Evolutionary conservation across 306 rosid genomes (phyloP), one percentile per base, ranked within the genome.

Genomic region (Prunus mume): DNA sequence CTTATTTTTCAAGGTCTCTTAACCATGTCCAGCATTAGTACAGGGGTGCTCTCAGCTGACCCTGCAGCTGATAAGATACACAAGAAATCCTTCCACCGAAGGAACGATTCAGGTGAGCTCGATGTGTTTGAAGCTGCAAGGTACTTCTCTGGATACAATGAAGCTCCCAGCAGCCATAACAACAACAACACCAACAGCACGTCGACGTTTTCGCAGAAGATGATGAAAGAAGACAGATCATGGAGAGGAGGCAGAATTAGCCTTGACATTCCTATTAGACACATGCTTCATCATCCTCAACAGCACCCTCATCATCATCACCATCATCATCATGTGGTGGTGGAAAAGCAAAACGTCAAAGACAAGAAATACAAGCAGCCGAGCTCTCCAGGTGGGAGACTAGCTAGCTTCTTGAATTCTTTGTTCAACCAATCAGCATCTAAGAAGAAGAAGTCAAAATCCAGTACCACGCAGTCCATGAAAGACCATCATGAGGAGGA

Each of bases 311-410:
- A 83, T 71, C 82, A 71, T 55, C 91, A 88, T 15, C 90, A 72
- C 38, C 77, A 78, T 22, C 78, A 68, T 18, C 58, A 87, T 65
- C 88, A 76, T 6, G 30, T 25, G 68, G 87, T 81, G 6, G 74
- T 82, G 65, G 90, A 89, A 41, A 89, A 88, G 63, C 92, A 82
- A 80, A 28, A 52, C 4, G 70, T 75, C 71, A 90, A 92, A 65
- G 95, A 92, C 60, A 92, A 90, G 85, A 73, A 88, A 38, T 83
- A 86, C 82, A 92, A 90, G 87, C 97, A 88, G 38, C 99, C 99
- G 11, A 95, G 96, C 75, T 95, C 99, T 14, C 99, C 99, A 0
- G 97, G 97, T 57, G 99, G 99, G 28, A 86, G 89, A 47, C 87
- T 95, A 5, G 97, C 97, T 25, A 95, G 92, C 84, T 95, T 95